Conservation (phyloP, 2,329 filamentous ascomycete genomes). For the Coniochaeta sp. region DNA sequence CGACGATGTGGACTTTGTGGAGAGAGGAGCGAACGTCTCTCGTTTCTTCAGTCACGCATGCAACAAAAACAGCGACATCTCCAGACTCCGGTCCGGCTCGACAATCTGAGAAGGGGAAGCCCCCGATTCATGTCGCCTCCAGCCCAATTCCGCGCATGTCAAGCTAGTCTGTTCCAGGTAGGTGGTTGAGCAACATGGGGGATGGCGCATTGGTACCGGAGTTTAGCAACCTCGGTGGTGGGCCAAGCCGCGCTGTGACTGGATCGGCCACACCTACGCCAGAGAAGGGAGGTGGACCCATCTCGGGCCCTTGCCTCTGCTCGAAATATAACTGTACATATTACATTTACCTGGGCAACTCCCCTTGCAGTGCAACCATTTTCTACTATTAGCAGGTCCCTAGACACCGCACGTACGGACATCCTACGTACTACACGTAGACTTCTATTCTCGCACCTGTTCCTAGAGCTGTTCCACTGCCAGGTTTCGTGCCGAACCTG, state of each 20-base stretch:
- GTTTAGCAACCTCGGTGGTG: constrained; percentile 1
- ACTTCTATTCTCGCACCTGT: not conserved
- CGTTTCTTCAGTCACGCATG: not conserved
- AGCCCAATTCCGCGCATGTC: constrained; percentile 13
- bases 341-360: not conserved
- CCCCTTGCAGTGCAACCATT: not conserved
- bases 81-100: not conserved
- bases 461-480: not conserved
- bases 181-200: constrained; percentile 14
- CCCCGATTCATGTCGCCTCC: constrained; percentile 5
- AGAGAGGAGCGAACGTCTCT: not conserved
- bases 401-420: not conserved
- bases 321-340: not conserved
- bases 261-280: not conserved
- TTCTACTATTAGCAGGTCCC: not conserved
- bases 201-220: not conserved
- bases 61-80: not conserved
- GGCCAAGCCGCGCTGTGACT: constrained; percentile 6
- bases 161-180: constrained; percentile 22
- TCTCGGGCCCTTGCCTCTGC: not conserved
- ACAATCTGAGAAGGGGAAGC: not conserved
- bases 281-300: not conserved
- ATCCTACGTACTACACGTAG: not conserved
- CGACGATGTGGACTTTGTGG: not conserved
- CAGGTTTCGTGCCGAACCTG: not conserved